A percentile compares a stretch with the other conserved stretches of the same genome.
Evolutionary conservation across 2,329 filamentous ascomycete species (phyloP).

Genomic region (Periconia sp.): DNA sequence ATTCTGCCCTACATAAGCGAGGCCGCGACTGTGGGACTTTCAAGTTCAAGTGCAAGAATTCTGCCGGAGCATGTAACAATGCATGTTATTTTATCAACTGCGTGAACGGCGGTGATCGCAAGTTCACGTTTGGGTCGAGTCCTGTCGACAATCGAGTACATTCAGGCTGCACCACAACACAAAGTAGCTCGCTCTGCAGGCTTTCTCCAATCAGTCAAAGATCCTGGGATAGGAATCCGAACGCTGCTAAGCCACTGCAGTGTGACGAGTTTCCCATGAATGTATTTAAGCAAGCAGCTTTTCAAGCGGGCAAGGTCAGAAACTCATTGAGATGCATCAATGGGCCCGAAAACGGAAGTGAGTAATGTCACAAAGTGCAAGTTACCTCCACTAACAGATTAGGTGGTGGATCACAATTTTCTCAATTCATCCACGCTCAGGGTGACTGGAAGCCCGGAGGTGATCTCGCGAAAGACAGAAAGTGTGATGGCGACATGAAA

Average conservation of each 20-base stretch:
- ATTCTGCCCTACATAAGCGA: no score
- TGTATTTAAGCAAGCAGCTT: background rate
- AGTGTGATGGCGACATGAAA: background rate
- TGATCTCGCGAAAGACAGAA: background rate
- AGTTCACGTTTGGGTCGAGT: background rate
- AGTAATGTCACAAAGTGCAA: no score
- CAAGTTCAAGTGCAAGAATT: background rate
- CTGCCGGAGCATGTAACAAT: slow-evolving; percentile 1
- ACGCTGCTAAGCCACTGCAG: background rate
- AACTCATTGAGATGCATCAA: slow-evolving; percentile 4
- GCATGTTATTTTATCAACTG: slow-evolving; percentile 5
- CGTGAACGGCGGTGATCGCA: background rate
- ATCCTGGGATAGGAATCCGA: background rate
- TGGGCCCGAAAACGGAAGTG: background rate
- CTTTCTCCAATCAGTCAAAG: background rate
- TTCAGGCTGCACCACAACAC: background rate
- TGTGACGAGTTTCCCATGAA: slow-evolving; percentile 4
- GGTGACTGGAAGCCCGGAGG: background rate
- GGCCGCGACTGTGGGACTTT: slow-evolving; percentile 1
- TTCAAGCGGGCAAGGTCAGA: background rate
- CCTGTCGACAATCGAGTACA: slow-evolving; percentile 1
- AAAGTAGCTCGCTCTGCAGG: background rate
- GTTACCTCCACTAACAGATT: background rate
- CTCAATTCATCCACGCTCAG: background rate
- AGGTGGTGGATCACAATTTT: slow-evolving; percentile 1